Evolutionary conservation across 192 early-diverging fungal species (phyloP), one percentile per base, ranked within the genome.

Genomic region (Coemansia sp.): DNA sequence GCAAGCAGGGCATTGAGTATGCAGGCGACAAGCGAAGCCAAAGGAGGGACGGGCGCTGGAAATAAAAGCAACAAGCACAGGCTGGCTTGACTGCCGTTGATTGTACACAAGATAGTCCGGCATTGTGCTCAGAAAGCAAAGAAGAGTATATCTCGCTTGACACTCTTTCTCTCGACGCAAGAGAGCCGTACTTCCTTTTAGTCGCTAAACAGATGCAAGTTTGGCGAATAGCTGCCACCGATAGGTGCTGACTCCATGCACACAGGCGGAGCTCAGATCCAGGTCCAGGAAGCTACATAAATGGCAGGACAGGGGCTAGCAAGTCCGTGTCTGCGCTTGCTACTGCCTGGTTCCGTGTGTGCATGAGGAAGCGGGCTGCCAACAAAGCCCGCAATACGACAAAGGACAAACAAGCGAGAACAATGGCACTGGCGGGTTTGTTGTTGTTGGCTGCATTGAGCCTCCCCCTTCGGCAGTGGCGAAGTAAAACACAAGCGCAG

Each of bases 381-480:
- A 53, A 53, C 49, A 53, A 53, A 53, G 49, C 49, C 29, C 27
- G 29, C 24, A 53, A 53, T 53, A 6, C 11, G 3, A n/a, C 29
- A 31, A 31, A 11, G 49, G 14, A 32, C 12, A 27, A 31, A 53
- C 49, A 53, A 53, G 27, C 25, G 27, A 17, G 49, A 53, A 27
- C 51, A 47, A 47, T 20, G 29, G 27, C 25, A 31, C 17, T 31
- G 15, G 27, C 15, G 29, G 29, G 51, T 31, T 53, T 53, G 51
- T 53, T 53, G 51, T 53, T 53, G 29, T 53, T 31, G 51, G 51
- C 8, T n/a, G 17, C 57, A 59, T 59, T 59, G 57, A 53, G 51
- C 27, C 27, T 17, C 51, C 51, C 17, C 47, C 25, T 24, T 25
- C 42, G 51, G 51, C 51, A 39, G 57, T 59, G 57, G 31, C 37